Conservation (phyloP, 2,329 filamentous ascomycete genomes). For the Ampelomyces quisqualis region DNA sequence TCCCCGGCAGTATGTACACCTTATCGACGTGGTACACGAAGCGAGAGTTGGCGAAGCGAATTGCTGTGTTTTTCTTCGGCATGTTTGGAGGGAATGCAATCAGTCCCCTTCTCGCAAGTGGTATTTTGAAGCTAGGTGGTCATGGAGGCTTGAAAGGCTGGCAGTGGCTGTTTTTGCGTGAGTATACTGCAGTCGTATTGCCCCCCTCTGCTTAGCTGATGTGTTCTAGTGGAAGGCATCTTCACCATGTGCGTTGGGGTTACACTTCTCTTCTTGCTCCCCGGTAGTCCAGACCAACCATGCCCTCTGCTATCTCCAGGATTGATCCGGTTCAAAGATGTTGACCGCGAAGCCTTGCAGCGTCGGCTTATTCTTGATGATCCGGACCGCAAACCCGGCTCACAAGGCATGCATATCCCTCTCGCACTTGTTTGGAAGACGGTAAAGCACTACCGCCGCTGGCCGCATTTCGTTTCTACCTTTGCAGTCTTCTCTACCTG, state of each 20-base stretch:
- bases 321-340: constrained; percentile 42
- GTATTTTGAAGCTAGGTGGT: constrained; percentile 51
- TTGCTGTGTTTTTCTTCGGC: constrained; percentile 56
- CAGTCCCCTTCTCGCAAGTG: constrained; percentile 52
- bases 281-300: constrained; percentile 48
- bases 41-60: constrained; percentile 49
- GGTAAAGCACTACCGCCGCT: constrained; percentile 49
- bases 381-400: constrained; percentile 32
- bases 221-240: constrained; percentile 46
- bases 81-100: constrained; percentile 56
- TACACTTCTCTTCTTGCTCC: constrained; percentile 47
- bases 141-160: constrained; percentile 48
- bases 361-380: constrained; percentile 42
- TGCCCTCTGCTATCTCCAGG: constrained; percentile 44
- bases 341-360: constrained; percentile 41
- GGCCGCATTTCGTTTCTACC: constrained; percentile 51
- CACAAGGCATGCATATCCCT: constrained; percentile 43
- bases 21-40: constrained; percentile 55
- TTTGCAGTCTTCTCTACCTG: constrained; percentile 56
- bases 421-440: constrained; percentile 48
- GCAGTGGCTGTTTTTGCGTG: constrained; percentile 56
- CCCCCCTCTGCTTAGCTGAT: too few relatives aligned
- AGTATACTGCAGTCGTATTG: constrained; percentile 10
- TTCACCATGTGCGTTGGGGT: constrained; percentile 48
- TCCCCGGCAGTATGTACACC: constrained; percentile 55